phyloP scores from a whole-genome alignment of 1,284 basidiomycete genomes.

The Apiotrichum sp. region DNA sequence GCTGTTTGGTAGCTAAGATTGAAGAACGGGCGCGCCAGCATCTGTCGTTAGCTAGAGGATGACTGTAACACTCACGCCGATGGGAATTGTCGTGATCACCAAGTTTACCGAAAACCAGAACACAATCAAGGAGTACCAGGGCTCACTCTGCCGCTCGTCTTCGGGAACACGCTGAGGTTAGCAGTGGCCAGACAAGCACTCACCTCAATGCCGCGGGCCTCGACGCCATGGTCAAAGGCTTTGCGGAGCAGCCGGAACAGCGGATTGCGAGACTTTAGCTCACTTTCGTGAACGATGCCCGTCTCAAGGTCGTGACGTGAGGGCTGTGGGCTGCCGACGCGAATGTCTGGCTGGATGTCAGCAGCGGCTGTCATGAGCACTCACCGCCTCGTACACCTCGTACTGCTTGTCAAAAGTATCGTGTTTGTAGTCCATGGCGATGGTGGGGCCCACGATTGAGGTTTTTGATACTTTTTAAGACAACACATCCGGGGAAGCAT shows the following conservation, averaged over 20 bases:
- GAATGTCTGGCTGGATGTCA: too few species aligned
- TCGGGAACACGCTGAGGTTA: constrained; percentile 24
- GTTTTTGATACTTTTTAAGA: too few species aligned
- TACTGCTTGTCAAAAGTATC: too few species aligned
- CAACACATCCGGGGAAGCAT: too few species aligned
- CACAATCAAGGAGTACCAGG: constrained; percentile 24
- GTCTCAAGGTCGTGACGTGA: too few species aligned
- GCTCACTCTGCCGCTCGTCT: constrained; percentile 20
- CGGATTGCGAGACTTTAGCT: constrained; percentile 2
- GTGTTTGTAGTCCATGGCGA: too few species aligned
- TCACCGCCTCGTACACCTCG: too few species aligned
- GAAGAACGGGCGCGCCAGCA: constrained; percentile 53
- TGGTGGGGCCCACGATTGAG: too few species aligned
- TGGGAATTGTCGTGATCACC: constrained; percentile 55
- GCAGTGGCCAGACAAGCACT: background rate
- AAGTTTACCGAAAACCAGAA: constrained; percentile 34
- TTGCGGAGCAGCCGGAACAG: constrained; percentile 19
- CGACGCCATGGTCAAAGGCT: constrained; percentile 27
- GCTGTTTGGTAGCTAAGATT: constrained; percentile 52
- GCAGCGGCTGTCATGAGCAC: too few species aligned
- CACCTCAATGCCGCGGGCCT: constrained; percentile 29
- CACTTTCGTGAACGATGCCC: constrained; percentile 1
- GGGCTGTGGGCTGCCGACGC: too few species aligned
- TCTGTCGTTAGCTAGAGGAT: constrained; percentile 13
- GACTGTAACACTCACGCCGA: constrained; percentile 45